Conservation (phyloP, 2,329 filamentous ascomycete species). For the Cercospora sp. region DNA sequence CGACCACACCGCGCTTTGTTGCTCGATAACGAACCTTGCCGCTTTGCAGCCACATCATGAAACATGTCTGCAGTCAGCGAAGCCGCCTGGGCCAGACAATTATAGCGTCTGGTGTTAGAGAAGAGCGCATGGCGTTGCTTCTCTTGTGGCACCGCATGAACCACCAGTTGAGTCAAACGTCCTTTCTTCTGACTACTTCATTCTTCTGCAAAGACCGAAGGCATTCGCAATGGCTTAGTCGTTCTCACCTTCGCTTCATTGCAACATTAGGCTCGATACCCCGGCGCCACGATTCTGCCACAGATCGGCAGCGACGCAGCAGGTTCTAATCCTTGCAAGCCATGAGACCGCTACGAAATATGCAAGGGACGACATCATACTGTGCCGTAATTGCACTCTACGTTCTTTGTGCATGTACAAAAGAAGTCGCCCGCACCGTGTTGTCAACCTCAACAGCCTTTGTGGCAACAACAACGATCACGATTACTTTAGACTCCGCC, state of each 20-base stretch:
- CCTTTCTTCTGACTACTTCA: background rate
- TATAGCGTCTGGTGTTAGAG: background rate
- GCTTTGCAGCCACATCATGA: constrained; percentile 8
- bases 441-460: constrained; percentile 26
- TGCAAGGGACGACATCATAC: constrained; percentile 20
- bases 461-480: constrained; percentile 27
- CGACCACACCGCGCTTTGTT: background rate
- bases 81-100: constrained; percentile 12
- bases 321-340: constrained; percentile 20
- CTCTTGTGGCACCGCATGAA: background rate
- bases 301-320: constrained; percentile 12
- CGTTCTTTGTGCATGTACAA: background rate
- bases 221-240: background rate
- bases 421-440: constrained; percentile 14
- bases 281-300: background rate
- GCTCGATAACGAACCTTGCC: constrained; percentile 1
- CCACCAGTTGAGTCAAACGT: background rate
- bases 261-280: background rate
- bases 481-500: constrained; percentile 17
- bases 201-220: background rate
- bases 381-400: constrained; percentile 20
- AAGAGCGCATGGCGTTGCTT: background rate
- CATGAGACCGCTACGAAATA: constrained; percentile 16
- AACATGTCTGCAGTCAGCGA: constrained; percentile 4
- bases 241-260: background rate